phyloP scores from a whole-genome alignment of 1,284 basidiomycete species.

The Ganoderma lucidum region DNA sequence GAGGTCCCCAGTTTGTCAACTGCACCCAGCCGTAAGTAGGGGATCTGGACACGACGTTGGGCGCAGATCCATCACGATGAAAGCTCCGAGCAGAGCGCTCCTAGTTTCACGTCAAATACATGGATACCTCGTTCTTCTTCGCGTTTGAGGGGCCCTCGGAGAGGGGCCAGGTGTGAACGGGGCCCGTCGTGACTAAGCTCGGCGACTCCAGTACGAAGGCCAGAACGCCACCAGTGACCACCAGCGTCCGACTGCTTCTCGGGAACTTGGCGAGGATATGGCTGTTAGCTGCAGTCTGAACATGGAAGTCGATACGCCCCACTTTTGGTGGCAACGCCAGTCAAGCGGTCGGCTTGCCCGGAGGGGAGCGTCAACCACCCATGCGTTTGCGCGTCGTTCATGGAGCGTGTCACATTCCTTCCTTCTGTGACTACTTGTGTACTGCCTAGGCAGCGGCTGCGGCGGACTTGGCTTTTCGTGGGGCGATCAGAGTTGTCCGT shows the following conservation, averaged over 20 bases:
- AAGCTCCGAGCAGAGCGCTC: neutral
- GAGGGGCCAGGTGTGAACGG: no score
- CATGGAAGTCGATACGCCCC: neutral
- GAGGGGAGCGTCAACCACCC: neutral
- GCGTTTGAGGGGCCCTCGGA: neutral
- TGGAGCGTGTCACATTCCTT: neutral
- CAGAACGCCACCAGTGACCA: neutral
- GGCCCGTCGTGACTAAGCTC: constrained; percentile 5
- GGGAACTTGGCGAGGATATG: neutral
- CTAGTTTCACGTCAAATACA: constrained; percentile 9
- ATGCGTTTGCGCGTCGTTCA: neutral
- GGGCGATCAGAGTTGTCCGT: neutral
- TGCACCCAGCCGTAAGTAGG: neutral
- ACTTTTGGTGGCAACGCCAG: neutral
- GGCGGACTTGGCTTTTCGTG: neutral
- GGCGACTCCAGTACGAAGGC: neutral
- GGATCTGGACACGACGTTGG: constrained; percentile 7
- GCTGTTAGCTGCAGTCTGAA: neutral
- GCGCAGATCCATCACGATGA: constrained; percentile 8
- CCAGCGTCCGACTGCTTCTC: neutral
- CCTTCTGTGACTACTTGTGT: constrained; percentile 4
- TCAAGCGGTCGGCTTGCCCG: neutral
- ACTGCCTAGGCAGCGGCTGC: neutral
- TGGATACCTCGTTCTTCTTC: constrained; percentile 3
- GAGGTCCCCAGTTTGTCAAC: constrained; percentile 19